Conservation (phyloP, 768 basidiomycete species). For the Daedaleopsis sinensis region DNA sequence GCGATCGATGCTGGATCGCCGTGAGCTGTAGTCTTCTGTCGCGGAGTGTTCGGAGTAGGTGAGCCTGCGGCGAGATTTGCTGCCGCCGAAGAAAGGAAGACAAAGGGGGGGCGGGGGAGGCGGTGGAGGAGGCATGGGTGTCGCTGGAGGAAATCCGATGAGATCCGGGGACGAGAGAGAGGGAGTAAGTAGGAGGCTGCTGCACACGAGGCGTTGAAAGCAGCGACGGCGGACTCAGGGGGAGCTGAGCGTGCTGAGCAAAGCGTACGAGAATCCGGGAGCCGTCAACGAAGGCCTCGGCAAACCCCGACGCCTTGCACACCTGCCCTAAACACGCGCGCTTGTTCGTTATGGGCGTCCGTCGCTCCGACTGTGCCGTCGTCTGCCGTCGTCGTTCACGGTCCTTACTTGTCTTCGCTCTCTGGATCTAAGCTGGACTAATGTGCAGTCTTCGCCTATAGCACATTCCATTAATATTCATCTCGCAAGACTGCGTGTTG, state of each 20-base stretch:
- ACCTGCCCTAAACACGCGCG: conserved; percentile 15
- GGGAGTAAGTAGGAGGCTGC: conserved; percentile 19
- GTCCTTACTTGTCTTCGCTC: background rate
- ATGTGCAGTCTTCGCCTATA: background rate
- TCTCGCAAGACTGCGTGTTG: background rate
- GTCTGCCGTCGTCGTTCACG: no score
- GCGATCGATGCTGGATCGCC: conserved; percentile 30
- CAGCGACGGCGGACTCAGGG: background rate
- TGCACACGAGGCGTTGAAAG: conserved; percentile 27
- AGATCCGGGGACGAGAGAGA: conserved; percentile 10
- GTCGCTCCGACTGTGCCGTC: background rate
- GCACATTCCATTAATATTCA: background rate
- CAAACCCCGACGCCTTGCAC: background rate
- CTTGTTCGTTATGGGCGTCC: background rate
- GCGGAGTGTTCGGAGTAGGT: conserved; percentile 28
- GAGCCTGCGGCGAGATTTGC: conserved; percentile 26
- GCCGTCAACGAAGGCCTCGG: background rate
- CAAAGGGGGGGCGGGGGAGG: conserved; percentile 36
- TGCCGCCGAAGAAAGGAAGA: conserved; percentile 29
- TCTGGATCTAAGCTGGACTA: conserved; percentile 8
- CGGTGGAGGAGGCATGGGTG: conserved; percentile 33
- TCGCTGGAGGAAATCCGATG: conserved; percentile 25
- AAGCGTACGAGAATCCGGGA: no score
- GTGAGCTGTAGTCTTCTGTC: conserved; percentile 26
- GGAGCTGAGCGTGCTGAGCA: no score